phyloP scores from a whole-genome alignment of 169 alveolate genomes.

The Blepharisma undulans region DNA sequence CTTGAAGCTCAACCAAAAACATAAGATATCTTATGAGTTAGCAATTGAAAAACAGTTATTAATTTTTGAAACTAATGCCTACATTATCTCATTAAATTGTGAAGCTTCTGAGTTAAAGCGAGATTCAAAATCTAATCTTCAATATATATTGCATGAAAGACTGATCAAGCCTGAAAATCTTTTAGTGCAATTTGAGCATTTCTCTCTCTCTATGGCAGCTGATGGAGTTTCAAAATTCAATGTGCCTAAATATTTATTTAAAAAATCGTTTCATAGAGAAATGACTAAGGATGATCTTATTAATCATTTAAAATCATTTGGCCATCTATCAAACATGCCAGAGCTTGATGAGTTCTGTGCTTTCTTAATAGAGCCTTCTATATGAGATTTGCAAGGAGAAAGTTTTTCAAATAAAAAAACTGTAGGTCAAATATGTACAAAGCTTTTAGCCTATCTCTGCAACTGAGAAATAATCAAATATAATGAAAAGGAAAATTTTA shows the following conservation, averaged over 20 bases:
- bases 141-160: neutral
- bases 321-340: neutral
- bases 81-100: neutral
- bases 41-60: neutral
- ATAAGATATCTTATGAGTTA: no score
- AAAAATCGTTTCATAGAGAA: neutral
- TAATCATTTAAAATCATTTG: neutral
- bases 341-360: neutral
- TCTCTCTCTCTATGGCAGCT: neutral
- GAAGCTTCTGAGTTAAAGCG: neutral
- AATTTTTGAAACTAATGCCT: neutral
- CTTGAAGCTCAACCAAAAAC: neutral
- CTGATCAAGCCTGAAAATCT: neutral
- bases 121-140: neutral
- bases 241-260: neutral
- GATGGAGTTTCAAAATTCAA: neutral
- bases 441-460: neutral
- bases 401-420: neutral
- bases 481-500: neutral
- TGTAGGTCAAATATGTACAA: neutral
- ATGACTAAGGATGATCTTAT: neutral
- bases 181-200: neutral
- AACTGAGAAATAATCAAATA: neutral
- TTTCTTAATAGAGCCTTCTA: neutral
- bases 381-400: neutral